Percentiles rank a stretch among this genome's conserved stretches.
Evolutionary conservation across 306 rosid species (phyloP).

Genomic region (Datisca glomerata): DNA sequence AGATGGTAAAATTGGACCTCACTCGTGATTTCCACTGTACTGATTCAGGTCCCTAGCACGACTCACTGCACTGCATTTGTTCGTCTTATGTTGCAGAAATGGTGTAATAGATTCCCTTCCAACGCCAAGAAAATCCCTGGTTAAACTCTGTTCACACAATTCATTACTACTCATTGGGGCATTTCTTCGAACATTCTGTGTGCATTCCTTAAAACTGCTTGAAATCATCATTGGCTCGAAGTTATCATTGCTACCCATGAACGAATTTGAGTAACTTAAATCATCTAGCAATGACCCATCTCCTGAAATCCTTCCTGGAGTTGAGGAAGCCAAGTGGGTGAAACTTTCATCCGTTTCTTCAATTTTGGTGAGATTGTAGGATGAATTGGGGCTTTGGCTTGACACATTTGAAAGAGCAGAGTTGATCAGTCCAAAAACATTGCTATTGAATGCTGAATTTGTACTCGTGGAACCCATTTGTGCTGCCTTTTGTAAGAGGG

Average conservation of each 20-base stretch:
- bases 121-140: slow-evolving; percentile 83
- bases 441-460: slow-evolving; percentile 12
- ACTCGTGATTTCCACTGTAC: slow-evolving; percentile 4
- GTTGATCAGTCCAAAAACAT: background rate
- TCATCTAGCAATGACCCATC: background rate
- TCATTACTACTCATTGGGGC: background rate
- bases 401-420: background rate
- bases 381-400: background rate
- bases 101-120: slow-evolving; percentile 33
- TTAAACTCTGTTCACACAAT: slow-evolving; percentile 30
- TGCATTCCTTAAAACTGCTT: too few species aligned
- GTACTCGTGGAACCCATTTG: slow-evolving; percentile 51
- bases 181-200: too few species aligned
- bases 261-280: background rate
- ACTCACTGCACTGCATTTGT: slow-evolving; percentile 12
- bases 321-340: background rate
- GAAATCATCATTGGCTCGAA: background rate
- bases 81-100: slow-evolving; percentile 40
- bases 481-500: slow-evolving; percentile 47
- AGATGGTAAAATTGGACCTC: too few species aligned
- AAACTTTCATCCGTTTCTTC: too few species aligned
- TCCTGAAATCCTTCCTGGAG: background rate
- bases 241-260: background rate
- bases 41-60: slow-evolving; percentile 20
- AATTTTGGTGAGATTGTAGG: too few species aligned